Percentiles rank a stretch among this genome's conserved stretches.
These are phyloP conservation scores for Schwanniomyces yamadae DNA, from an alignment of 805 yeast species.

Conservation along the genomic window DNA sequence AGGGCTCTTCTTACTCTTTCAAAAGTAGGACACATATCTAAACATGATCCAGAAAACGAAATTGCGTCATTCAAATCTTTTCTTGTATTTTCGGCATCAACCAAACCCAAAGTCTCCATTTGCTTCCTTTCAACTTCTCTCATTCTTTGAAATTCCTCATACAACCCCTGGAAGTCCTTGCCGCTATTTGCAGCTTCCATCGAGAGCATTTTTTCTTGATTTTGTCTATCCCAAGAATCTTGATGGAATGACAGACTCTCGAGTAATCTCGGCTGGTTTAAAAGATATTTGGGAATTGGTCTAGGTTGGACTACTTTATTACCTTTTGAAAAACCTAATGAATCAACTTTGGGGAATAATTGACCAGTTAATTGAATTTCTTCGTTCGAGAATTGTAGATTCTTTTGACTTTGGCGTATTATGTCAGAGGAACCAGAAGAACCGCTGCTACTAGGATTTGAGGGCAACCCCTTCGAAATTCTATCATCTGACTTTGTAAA, in stretches of 20 bases:
- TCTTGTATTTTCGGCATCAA: constrained; percentile 81
- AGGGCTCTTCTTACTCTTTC: constrained; percentile 85
- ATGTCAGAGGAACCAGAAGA: no score
- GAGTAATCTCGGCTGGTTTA: constrained; percentile 35
- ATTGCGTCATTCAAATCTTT: constrained; percentile 89
- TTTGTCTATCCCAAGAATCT: constrained; percentile 70
- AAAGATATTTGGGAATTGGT: constrained; percentile 35
- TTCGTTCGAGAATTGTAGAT: constrained; percentile 16
- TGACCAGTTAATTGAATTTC: constrained; percentile 29
- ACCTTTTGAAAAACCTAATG: constrained; percentile 26
- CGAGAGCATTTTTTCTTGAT: constrained; percentile 59
- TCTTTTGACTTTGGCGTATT: no score
- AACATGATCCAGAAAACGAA: constrained; percentile 80
- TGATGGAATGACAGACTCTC: constrained; percentile 32
- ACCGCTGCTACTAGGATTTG: no score
- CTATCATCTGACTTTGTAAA: no score
- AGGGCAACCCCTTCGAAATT: no score
- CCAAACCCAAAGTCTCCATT: constrained; percentile 80
- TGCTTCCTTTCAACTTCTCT: constrained; percentile 70
- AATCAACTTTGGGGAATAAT: constrained; percentile 27
- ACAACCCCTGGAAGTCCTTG: constrained; percentile 66
- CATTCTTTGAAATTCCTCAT: constrained; percentile 71
- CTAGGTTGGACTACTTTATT: constrained; percentile 15
- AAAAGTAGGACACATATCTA: constrained; percentile 92
- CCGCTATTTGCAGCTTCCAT: constrained; percentile 47